Conservation (phyloP, 2,329 filamentous ascomycete species). For the Penicillium rolfsii region DNA sequence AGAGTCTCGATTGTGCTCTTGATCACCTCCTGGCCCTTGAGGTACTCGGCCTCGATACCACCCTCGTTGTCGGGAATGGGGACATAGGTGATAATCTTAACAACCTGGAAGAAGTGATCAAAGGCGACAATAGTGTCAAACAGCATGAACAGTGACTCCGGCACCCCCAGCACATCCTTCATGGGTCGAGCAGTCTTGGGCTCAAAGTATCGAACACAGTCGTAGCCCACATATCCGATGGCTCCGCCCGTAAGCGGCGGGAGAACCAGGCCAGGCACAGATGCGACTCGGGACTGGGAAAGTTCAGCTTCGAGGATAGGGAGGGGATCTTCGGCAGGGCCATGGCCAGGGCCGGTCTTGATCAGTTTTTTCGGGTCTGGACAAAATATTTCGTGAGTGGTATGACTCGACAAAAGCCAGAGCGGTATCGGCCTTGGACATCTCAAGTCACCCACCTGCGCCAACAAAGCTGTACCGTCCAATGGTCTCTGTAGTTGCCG, state of each 20-base stretch:
- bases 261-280: constrained; percentile 78
- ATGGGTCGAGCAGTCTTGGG: constrained; percentile 89
- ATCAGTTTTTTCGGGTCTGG: constrained; percentile 73
- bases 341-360: constrained; percentile 85
- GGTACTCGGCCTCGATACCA: constrained; percentile 70
- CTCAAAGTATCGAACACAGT: constrained; percentile 97
- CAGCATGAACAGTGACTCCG: constrained; percentile 95
- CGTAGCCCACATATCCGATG: constrained; percentile 95
- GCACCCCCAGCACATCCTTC: constrained; percentile 84
- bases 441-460: constrained; percentile 57
- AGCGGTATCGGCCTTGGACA: not conserved
- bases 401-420: not conserved
- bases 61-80: constrained; percentile 63
- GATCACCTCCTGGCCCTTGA: constrained; percentile 66
- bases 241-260: constrained; percentile 89
- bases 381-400: constrained; percentile 15
- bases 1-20: constrained; percentile 71
- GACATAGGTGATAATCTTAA: constrained; percentile 93
- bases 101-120: constrained; percentile 89
- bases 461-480: constrained; percentile 96
- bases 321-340: constrained; percentile 80
- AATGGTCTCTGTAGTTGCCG: constrained; percentile 85
- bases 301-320: constrained; percentile 81
- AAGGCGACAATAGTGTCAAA: constrained; percentile 94
- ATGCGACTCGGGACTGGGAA: constrained; percentile 74